Percentiles rank a stretch among this genome's conserved stretches.
Conservation (phyloP, 495 filamentous ascomycete species). For the Jackrogersella multiformis region DNA sequence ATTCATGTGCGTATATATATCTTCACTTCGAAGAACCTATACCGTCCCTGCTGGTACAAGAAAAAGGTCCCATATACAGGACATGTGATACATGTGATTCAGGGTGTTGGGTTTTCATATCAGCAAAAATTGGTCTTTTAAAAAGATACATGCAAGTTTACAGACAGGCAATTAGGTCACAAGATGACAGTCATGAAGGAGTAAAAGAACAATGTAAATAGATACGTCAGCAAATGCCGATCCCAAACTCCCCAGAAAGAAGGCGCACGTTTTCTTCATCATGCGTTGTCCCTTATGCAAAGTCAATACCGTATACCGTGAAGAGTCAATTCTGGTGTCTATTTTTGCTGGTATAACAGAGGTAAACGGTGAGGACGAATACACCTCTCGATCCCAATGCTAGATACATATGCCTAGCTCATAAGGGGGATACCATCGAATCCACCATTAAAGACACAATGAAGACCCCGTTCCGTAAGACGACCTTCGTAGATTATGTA, state of each 20-base stretch:
- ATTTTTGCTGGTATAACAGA: background rate
- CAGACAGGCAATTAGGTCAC: background rate
- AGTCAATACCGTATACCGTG: background rate
- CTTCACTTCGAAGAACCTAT: no score
- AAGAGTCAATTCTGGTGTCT: background rate
- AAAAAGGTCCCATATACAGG: no score
- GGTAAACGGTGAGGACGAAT: slow-evolving; percentile 1
- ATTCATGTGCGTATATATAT: no score
- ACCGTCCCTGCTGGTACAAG: no score
- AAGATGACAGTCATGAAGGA: background rate
- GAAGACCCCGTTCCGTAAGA: background rate
- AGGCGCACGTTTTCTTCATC: background rate
- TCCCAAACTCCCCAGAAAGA: slow-evolving; percentile 4
- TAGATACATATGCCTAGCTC: background rate
- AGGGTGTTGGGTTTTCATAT: background rate
- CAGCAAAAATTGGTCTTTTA: background rate
- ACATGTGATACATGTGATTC: no score
- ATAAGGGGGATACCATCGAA: background rate
- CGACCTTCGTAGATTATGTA: background rate
- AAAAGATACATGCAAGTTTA: background rate
- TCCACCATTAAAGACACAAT: background rate
- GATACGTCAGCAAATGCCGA: background rate
- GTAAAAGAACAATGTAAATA: background rate
- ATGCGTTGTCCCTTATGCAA: slow-evolving; percentile 3
- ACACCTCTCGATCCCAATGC: slow-evolving; percentile 3